Conservation (phyloP, 2,329 filamentous ascomycete species). For the Teratosphaeria zuluensis region DNA sequence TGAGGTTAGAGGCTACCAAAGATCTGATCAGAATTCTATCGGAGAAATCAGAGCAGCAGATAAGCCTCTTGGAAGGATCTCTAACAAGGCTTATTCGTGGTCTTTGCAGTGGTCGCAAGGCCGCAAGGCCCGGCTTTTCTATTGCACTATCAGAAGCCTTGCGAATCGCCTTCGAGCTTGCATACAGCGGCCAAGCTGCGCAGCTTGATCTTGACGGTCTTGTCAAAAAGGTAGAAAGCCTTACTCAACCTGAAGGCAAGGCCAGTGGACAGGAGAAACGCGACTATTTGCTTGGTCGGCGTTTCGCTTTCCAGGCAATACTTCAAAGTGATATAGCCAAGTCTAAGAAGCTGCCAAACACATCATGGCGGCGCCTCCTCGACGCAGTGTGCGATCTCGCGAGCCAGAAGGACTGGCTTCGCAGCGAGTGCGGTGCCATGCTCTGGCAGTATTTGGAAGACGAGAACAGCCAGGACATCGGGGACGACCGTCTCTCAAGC, state of each 20-base stretch:
- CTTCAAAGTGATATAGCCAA: conserved; percentile 70
- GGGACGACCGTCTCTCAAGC: conserved; percentile 8
- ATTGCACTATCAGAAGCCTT: conserved; percentile 77
- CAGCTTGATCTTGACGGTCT: conserved; percentile 28
- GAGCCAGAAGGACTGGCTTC: conserved; percentile 77
- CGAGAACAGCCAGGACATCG: conserved; percentile 8
- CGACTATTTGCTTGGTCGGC: conserved; percentile 72
- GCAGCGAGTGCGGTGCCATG: conserved; percentile 77
- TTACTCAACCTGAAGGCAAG: conserved; percentile 43
- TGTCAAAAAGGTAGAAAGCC: conserved; percentile 42
- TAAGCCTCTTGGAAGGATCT: conserved; percentile 30
- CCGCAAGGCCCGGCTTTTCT: conserved; percentile 79
- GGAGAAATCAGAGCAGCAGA: conserved; percentile 27
- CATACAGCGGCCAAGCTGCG: conserved; percentile 1
- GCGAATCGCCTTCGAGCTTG: conserved; percentile 47
- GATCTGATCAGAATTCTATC: conserved; percentile 34
- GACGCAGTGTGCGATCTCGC: conserved; percentile 64
- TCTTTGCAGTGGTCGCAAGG: conserved; percentile 81
- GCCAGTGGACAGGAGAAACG: conserved; percentile 65
- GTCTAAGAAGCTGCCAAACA: conserved; percentile 41
- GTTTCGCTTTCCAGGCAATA: conserved; percentile 82
- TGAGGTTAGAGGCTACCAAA: conserved; percentile 36
- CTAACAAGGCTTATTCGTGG: conserved; percentile 61
- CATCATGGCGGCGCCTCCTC: conserved; percentile 58
- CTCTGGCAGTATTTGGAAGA: conserved; percentile 57